phyloP scores from a whole-genome alignment of 1,284 basidiomycete genomes.

The Bondarzewia mesenterica region DNA sequence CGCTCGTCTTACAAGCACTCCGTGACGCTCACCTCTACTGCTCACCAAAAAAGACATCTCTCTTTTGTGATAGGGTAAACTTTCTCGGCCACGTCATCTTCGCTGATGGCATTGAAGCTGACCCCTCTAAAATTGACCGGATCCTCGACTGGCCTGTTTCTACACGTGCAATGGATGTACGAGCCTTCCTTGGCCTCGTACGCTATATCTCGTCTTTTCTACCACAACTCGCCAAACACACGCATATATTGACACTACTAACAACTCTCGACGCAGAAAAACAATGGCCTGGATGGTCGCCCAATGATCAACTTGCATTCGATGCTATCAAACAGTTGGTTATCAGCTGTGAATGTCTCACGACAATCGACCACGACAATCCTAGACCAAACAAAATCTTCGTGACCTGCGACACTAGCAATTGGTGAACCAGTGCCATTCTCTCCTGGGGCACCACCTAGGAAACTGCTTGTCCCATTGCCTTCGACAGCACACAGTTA shows the following conservation, averaged over 20 bases:
- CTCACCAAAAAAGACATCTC: constrained; percentile 21
- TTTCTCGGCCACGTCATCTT: constrained; percentile 31
- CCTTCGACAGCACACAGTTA: constrained; percentile 22
- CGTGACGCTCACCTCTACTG: constrained; percentile 14
- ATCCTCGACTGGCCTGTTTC: constrained; percentile 27
- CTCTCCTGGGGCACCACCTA: constrained; percentile 23
- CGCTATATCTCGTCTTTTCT: constrained; percentile 27
- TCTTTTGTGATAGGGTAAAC: constrained; percentile 19
- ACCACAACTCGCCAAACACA: constrained; percentile 23
- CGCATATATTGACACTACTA: constrained; percentile 20
- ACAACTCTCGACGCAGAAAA: constrained; percentile 20
- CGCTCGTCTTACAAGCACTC: constrained; percentile 20
- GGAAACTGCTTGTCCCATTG: constrained; percentile 23
- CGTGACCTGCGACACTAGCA: constrained; percentile 24
- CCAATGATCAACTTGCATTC: constrained; percentile 25
- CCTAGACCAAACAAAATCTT: constrained; percentile 19
- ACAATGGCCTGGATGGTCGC: constrained; percentile 23
- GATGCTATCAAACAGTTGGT: constrained; percentile 28
- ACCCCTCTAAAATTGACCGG: constrained; percentile 20
- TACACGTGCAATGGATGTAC: constrained; percentile 18
- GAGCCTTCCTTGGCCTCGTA: constrained; percentile 27
- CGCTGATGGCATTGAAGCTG: constrained; percentile 21
- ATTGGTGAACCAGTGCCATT: constrained; percentile 23
- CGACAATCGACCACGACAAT: constrained; percentile 24
- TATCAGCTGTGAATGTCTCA: constrained; percentile 17